These are phyloP conservation scores for Spongispora temasekensis DNA, from an alignment of 1,284 basidiomycete genomes.

Conservation along the genomic window DNA sequence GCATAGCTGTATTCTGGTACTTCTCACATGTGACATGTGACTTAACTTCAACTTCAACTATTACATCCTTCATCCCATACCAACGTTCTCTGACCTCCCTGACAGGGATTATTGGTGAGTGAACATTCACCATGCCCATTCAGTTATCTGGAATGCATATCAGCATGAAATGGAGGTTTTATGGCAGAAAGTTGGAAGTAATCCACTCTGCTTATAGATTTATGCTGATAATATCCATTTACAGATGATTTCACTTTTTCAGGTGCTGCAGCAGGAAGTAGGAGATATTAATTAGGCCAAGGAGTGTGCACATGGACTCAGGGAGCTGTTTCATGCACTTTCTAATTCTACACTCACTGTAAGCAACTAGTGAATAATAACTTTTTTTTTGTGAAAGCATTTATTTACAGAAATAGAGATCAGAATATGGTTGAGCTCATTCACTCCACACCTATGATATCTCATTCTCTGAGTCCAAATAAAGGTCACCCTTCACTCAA, in stretches of 20 bases:
- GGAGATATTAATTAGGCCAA: not conserved
- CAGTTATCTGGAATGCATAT: conserved; percentile 8
- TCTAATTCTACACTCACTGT: not conserved
- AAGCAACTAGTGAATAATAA: not conserved
- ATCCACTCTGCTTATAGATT: conserved; percentile 11
- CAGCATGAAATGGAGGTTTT: conserved; percentile 4
- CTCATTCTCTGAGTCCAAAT: not conserved
- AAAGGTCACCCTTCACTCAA: not conserved
- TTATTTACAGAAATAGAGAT: not conserved
- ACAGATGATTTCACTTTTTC: conserved; percentile 15
- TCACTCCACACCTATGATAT: not conserved
- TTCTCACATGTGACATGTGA: too few relatives aligned
- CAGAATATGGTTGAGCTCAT: not conserved
- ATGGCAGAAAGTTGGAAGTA: conserved; percentile 9
- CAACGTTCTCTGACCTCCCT: not conserved
- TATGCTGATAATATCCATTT: conserved; percentile 13
- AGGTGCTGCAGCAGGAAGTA: conserved; percentile 12
- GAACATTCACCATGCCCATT: conserved; percentile 9
- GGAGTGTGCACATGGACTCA: not conserved
- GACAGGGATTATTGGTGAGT: not conserved
- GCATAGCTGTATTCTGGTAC: too few relatives aligned
- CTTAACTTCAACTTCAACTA: not conserved
- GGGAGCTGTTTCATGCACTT: not conserved
- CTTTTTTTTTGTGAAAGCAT: not conserved
- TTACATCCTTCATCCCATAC: not conserved